Evolutionary conservation across 805 yeast genomes (phyloP).

Genomic region (Kazachstania viticola): DNA sequence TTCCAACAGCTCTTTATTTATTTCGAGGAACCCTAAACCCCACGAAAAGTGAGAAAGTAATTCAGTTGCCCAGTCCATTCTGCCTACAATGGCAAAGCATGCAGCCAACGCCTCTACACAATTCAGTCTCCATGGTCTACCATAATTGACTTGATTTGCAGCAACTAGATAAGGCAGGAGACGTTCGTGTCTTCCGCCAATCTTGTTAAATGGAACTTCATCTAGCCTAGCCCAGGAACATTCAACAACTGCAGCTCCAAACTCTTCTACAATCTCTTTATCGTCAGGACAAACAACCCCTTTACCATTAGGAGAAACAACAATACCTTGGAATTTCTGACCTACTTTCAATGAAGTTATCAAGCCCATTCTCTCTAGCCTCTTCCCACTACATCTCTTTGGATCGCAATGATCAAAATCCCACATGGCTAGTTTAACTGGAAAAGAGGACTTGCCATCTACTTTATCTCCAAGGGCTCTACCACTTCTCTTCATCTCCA

Average conservation of each 20-base stretch:
- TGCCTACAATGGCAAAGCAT: constrained; percentile 89
- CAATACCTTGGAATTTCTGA: constrained; percentile 81
- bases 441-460: constrained; percentile 37
- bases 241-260: constrained; percentile 96
- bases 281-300: constrained; percentile 87
- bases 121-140: constrained; percentile 88
- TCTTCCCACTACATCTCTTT: constrained; percentile 92
- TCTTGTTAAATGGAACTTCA: constrained; percentile 86
- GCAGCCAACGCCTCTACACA: constrained; percentile 98
- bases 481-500: constrained; percentile 26
- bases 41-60: constrained; percentile 75
- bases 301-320: constrained; percentile 89
- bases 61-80: constrained; percentile 74
- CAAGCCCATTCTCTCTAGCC: constrained; percentile 76
- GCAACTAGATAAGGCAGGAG: constrained; percentile 86
- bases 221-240: constrained; percentile 98
- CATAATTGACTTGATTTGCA: constrained; percentile 94
- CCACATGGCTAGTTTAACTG: constrained; percentile 94
- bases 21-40: constrained; percentile 80
- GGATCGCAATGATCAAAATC: constrained; percentile 99
- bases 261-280: constrained; percentile 54
- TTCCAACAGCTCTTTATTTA: constrained; percentile 68
- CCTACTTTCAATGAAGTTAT: constrained; percentile 78
- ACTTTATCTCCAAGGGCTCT: no score
- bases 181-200: constrained; percentile 85